Percentiles rank a stretch among this genome's conserved stretches.
These are phyloP conservation scores for Moesziomyces sp. DNA, from an alignment of 1,284 basidiomycete species.

Conservation along the genomic window DNA sequence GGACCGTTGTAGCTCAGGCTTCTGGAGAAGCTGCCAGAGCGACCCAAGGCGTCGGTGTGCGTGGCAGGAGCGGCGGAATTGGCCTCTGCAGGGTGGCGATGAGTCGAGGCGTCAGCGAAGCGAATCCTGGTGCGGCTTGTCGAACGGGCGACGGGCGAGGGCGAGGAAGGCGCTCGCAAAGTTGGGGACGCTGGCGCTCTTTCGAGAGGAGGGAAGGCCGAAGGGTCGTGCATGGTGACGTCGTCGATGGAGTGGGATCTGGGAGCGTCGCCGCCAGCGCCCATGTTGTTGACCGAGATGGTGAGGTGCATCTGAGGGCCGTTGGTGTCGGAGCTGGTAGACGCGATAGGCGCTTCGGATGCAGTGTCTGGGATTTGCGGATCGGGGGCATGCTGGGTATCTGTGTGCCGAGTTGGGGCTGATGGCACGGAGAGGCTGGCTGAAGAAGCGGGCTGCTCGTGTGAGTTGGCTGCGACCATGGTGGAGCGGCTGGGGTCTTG, in stretches of 20 bases:
- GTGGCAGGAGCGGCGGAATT: not conserved
- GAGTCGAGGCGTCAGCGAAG: constrained; percentile 12
- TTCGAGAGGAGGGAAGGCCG: constrained; percentile 45
- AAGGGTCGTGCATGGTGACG: constrained; percentile 32
- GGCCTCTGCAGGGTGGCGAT: not conserved
- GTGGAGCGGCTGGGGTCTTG: not conserved
- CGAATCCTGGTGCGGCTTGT: constrained; percentile 37
- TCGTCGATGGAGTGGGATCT: constrained; percentile 15
- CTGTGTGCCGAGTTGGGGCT: constrained; percentile 2
- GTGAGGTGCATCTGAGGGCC: constrained; percentile 26
- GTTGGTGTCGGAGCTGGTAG: constrained; percentile 1
- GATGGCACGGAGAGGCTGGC: not conserved
- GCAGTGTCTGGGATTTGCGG: not conserved
- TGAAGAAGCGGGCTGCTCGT: not conserved
- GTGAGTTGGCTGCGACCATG: not conserved
- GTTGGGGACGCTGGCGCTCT: constrained; percentile 27
- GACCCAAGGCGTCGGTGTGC: constrained; percentile 15
- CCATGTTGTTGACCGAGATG: constrained; percentile 55
- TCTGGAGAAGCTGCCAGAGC: constrained; percentile 49
- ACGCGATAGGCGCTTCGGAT: not conserved
- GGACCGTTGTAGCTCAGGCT: constrained; percentile 44
- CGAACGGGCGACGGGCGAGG: constrained; percentile 14
- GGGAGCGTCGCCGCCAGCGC: constrained; percentile 45
- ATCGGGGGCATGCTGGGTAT: constrained; percentile 8
- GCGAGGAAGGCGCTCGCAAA: constrained; percentile 28